These are phyloP conservation scores for Hibiscus mutabilis DNA, from an alignment of 345 rosid genomes.

Conservation along the genomic window DNA sequence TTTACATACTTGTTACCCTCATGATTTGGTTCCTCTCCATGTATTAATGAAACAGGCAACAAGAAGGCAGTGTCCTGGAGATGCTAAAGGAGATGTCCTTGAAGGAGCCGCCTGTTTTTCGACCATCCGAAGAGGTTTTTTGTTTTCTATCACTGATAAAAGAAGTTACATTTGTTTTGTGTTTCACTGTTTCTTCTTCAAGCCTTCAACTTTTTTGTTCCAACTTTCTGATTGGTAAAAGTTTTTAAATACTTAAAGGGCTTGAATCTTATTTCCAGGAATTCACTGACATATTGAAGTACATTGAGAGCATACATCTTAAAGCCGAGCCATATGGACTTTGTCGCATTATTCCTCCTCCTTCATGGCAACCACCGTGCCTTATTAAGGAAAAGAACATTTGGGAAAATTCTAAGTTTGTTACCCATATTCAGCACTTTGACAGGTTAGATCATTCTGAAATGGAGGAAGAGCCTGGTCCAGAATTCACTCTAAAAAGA, in stretches of 20 bases:
- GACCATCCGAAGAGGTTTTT: conserved; percentile 65
- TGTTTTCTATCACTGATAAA: conserved; percentile 10
- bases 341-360: conserved; percentile 70
- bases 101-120: conserved; percentile 57
- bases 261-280: conserved; percentile 43
- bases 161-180: conserved; percentile 13
- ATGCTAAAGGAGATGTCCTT: conserved; percentile 34
- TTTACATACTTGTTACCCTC: neutral
- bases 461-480: conserved; percentile 30
- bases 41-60: conserved; percentile 25
- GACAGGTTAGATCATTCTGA: conserved; percentile 29
- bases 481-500: conserved; percentile 35
- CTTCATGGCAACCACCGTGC: conserved; percentile 66
- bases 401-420: conserved; percentile 45
- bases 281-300: conserved; percentile 49
- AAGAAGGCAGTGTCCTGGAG: conserved; percentile 27
- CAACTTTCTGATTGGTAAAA: conserved; percentile 5
- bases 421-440: conserved; percentile 41
- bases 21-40: too few species aligned
- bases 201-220: too few species aligned
- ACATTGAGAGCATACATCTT: conserved; percentile 47
- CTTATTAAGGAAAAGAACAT: conserved; percentile 31
- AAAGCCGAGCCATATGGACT: conserved; percentile 56
- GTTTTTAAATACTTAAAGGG: conserved; percentile 14
- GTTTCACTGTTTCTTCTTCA: too few species aligned